Evolutionary conservation across 371 early-diverging fungal genomes (phyloP), one percentile per base, ranked within the genome.

Genomic region (Mortierella sp.): DNA sequence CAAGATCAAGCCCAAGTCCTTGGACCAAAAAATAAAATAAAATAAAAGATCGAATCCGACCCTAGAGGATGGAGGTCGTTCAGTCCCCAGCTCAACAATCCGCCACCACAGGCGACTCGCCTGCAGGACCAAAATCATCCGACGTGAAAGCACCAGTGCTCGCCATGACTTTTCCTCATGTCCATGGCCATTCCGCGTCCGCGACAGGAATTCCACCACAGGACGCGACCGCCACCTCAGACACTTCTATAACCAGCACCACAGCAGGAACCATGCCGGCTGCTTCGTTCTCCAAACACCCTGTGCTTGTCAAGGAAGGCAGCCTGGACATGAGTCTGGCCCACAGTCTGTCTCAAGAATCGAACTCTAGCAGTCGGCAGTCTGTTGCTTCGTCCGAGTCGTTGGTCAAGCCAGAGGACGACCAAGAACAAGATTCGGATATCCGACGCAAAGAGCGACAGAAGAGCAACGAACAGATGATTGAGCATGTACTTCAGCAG

Each of bases 401-500:
- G 11, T 7, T 14, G 37, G 37, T 34, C 37, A 34, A 34, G 4
- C 37, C 44, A 44, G 44, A 44, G 8, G 44, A 44, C 44, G 23
- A 39, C 14, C 11, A 11, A 11, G 17, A 44, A 44, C 17, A 15
- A 5, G 19, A 19, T 19, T 19, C 21, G 44, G 21, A 8, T 15
- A 8, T 19, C 3, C 17, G 2, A 3, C 44, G 23, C 5, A n/a
- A 19, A 0, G 21, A 44, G 44, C 44, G 23, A 7, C 44, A 44
- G 44, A 17, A 8, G 19, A 47, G 44, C 50, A 71, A 64, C 30
- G 72, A 72, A 42, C 39, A 41, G 27, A 52, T 52, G 39, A 65
- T 65, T 34, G 60, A 56, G 6, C 56, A 52, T 52, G 62, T 71
- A 8, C 54, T 71, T 12, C 59, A 64, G 50, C 64, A 58, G n/a